These are phyloP conservation scores for Xylaria multiplex DNA, from an alignment of 2,329 filamentous ascomycete genomes.

Conservation along the genomic window DNA sequence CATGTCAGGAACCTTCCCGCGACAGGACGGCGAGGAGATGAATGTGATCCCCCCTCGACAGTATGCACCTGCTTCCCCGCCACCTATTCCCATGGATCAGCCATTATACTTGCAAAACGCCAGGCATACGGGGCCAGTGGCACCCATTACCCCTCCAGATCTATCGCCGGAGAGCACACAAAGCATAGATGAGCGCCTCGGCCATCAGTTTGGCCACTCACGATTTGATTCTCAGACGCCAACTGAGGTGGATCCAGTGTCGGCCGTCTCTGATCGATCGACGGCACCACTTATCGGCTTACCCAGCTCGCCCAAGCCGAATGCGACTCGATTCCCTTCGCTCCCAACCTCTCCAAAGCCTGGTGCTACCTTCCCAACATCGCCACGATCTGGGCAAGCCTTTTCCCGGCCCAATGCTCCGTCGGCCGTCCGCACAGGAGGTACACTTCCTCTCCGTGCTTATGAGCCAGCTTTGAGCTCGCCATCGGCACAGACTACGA, in stretches of 20 bases:
- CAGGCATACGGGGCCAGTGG: conserved; percentile 49
- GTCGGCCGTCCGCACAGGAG: conserved; percentile 66
- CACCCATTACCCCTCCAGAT: conserved; percentile 59
- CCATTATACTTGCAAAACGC: conserved; percentile 50
- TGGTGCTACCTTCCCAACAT: conserved; percentile 49
- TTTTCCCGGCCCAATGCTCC: conserved; percentile 62
- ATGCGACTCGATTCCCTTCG: conserved; percentile 50
- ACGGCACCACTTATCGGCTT: conserved; percentile 63
- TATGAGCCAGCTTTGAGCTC: conserved; percentile 68
- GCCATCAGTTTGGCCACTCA: conserved; percentile 52
- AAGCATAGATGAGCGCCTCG: conserved; percentile 68
- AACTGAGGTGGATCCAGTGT: conserved; percentile 60
- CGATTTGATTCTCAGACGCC: conserved; percentile 53
- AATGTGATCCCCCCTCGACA: conserved; percentile 66
- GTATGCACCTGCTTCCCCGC: conserved; percentile 67
- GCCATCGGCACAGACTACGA: conserved; percentile 63
- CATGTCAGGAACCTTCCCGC: conserved; percentile 67
- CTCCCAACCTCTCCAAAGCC: conserved; percentile 52
- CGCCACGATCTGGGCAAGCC: conserved; percentile 61
- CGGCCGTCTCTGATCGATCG: conserved; percentile 63
- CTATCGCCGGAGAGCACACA: conserved; percentile 59
- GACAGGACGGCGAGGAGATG: conserved; percentile 66
- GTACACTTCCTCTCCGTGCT: conserved; percentile 68
- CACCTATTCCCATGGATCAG: conserved; percentile 64
- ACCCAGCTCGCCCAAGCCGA: conserved; percentile 57